A percentile compares a stretch with the other conserved stretches of the same genome.
Conservation (phyloP, 192 early-diverging fungal genomes). For the Dissophora globulifera region DNA sequence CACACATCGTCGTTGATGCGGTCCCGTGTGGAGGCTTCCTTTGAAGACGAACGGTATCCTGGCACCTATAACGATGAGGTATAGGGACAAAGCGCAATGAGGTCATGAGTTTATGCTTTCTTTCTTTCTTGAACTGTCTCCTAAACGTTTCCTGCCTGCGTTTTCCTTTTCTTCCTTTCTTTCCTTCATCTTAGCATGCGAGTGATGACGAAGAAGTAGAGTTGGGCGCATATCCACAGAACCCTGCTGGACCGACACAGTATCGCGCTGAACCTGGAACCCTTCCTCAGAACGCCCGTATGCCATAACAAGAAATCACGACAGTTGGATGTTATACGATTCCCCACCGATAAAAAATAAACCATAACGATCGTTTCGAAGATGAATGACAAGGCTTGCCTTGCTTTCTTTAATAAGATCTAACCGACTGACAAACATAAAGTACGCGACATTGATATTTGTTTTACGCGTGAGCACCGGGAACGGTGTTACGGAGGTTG, state of each 20-base stretch:
- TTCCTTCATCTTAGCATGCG: not conserved
- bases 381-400: not conserved
- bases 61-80: conserved; percentile 34
- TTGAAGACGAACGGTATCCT: conserved; percentile 50
- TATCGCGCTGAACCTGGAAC: conserved; percentile 25
- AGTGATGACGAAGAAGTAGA: conserved; percentile 27
- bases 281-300: conserved; percentile 28
- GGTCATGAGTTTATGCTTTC: not conserved
- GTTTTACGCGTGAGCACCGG: conserved; percentile 34
- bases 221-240: conserved; percentile 31
- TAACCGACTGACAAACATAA: not conserved
- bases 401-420: conserved; percentile 5
- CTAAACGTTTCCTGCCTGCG: not conserved
- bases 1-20: conserved; percentile 49
- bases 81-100: not conserved
- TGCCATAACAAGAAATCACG: not conserved
- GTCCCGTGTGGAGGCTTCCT: conserved; percentile 37
- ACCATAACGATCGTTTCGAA: too few relatives aligned
- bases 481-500: conserved; percentile 40
- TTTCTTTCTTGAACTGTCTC: too few relatives aligned
- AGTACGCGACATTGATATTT: not conserved
- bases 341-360: not conserved
- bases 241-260: conserved; percentile 22
- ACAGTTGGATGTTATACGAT: not conserved
- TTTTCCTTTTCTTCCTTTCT: conserved; percentile 5